Percentiles rank a stretch among this genome's conserved stretches.
These are phyloP conservation scores for Fusarium subglutinans DNA, from an alignment of 2,329 filamentous ascomycete species.

Conservation along the genomic window DNA sequence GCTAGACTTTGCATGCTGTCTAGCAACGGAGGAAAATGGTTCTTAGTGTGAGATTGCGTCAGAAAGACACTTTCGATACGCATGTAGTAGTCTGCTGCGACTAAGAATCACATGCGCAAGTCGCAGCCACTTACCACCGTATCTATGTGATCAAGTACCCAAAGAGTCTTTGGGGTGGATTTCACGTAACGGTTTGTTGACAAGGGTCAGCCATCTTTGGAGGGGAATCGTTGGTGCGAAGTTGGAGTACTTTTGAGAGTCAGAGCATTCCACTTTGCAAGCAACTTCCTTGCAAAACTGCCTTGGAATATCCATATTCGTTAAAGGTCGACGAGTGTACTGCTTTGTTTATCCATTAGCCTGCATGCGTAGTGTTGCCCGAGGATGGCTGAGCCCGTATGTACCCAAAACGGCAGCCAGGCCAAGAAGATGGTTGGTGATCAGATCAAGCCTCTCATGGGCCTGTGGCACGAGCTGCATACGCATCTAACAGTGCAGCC, in stretches of 20 bases:
- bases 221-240: neutral
- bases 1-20: neutral
- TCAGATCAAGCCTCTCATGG: constrained; percentile 12
- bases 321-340: neutral
- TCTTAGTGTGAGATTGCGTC: neutral
- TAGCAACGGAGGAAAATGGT: neutral
- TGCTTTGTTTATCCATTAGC: neutral
- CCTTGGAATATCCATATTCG: neutral
- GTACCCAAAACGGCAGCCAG: constrained; percentile 16
- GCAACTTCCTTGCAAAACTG: neutral
- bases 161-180: neutral
- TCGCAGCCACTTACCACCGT: neutral
- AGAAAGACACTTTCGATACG: neutral
- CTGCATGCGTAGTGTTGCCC: neutral
- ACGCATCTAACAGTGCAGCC: constrained; percentile 3
- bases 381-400: constrained; percentile 47
- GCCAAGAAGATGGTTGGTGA: constrained; percentile 23
- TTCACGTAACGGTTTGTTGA: neutral
- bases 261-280: neutral
- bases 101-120: constrained; percentile 21
- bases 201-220: neutral
- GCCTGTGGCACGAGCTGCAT: constrained; percentile 15
- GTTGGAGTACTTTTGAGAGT: neutral
- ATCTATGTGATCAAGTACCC: neutral
- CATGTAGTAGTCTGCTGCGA: neutral